A percentile compares a stretch with the other conserved stretches of the same genome.
Evolutionary conservation across 2,329 filamentous ascomycete genomes (phyloP).

Genomic region (Fusarium illudens): DNA sequence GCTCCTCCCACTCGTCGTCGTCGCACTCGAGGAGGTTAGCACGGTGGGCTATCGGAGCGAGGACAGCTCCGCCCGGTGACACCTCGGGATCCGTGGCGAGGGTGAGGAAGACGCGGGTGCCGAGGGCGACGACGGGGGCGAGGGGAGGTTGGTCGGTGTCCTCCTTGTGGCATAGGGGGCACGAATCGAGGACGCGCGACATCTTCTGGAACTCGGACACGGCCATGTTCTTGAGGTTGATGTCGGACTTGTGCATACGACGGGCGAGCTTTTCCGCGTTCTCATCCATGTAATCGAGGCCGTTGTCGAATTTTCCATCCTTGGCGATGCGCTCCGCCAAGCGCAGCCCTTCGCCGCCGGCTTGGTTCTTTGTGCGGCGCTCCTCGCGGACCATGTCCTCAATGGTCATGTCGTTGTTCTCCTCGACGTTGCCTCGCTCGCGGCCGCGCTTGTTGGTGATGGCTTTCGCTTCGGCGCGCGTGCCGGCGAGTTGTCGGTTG

Average conservation of each 20-base stretch:
- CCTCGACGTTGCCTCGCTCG: constrained; percentile 84
- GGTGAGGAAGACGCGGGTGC: constrained; percentile 86
- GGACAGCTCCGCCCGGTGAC: constrained; percentile 81
- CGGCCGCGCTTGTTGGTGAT: constrained; percentile 82
- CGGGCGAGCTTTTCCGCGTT: constrained; percentile 91
- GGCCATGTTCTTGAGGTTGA: constrained; percentile 86
- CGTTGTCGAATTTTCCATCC: constrained; percentile 87
- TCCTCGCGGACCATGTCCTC: constrained; percentile 98
- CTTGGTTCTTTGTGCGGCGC: constrained; percentile 79
- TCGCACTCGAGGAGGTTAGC: constrained; percentile 96
- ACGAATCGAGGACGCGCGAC: constrained; percentile 84
- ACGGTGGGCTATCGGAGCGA: constrained; percentile 87
- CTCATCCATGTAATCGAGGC: constrained; percentile 97
- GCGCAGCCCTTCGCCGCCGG: constrained; percentile 80
- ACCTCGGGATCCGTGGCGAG: constrained; percentile 90
- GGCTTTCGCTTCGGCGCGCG: constrained; percentile 75
- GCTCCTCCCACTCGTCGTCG: constrained; percentile 99
- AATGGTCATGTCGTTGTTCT: constrained; percentile 95
- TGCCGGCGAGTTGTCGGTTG: constrained; percentile 84
- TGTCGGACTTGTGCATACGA: constrained; percentile 85
- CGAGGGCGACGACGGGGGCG: constrained; percentile 87
- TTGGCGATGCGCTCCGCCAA: constrained; percentile 94
- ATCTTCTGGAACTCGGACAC: constrained; percentile 91
- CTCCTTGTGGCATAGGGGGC: constrained; percentile 92
- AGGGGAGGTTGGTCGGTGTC: constrained; percentile 76